Percentiles rank a stretch among this genome's conserved stretches.
These are phyloP conservation scores for Myriangium duriaei DNA, from an alignment of 2,329 filamentous ascomycete species.

Conservation along the genomic window DNA sequence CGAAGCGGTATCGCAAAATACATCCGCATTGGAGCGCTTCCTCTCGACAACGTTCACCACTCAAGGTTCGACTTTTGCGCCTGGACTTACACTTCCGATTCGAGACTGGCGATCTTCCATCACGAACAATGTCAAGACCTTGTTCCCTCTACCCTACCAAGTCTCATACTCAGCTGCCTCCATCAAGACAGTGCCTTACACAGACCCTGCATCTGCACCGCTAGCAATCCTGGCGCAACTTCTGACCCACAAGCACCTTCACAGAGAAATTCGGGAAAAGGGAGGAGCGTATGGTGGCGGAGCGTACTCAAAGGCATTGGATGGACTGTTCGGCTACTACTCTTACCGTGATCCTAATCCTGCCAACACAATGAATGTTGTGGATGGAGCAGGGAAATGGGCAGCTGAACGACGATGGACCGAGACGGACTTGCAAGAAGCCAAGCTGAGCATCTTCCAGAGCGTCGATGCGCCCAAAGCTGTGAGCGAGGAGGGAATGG, in stretches of 20 bases:
- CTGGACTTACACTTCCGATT: constrained; percentile 4
- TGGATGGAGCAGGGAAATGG: constrained; percentile 71
- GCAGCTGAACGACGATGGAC: constrained; percentile 72
- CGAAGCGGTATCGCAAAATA: constrained; percentile 59
- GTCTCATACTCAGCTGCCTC: constrained; percentile 87
- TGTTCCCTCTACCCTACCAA: constrained; percentile 92
- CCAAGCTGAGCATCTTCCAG: constrained; percentile 92
- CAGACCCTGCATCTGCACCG: constrained; percentile 58
- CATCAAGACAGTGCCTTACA: constrained; percentile 73
- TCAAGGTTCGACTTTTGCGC: constrained; percentile 19
- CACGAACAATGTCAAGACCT: constrained; percentile 49
- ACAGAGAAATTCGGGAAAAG: constrained; percentile 96
- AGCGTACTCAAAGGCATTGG: constrained; percentile 66
- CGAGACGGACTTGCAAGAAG: constrained; percentile 79
- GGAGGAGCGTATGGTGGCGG: constrained; percentile 92
- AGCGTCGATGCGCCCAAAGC: constrained; percentile 75
- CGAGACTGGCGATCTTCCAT: constrained; percentile 20
- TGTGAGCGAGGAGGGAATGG: constrained; percentile 80
- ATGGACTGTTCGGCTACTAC: constrained; percentile 86
- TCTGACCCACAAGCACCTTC: constrained; percentile 88
- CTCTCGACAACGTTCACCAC: constrained; percentile 27
- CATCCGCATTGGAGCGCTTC: constrained; percentile 58
- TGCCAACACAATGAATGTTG: constrained; percentile 72
- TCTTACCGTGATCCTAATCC: constrained; percentile 96
- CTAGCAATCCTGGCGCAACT: constrained; percentile 84